Percentiles rank a stretch among this genome's conserved stretches.
Evolutionary conservation across 192 early-diverging fungal species (phyloP).

Genomic region (Nowakowskiella sp.): DNA sequence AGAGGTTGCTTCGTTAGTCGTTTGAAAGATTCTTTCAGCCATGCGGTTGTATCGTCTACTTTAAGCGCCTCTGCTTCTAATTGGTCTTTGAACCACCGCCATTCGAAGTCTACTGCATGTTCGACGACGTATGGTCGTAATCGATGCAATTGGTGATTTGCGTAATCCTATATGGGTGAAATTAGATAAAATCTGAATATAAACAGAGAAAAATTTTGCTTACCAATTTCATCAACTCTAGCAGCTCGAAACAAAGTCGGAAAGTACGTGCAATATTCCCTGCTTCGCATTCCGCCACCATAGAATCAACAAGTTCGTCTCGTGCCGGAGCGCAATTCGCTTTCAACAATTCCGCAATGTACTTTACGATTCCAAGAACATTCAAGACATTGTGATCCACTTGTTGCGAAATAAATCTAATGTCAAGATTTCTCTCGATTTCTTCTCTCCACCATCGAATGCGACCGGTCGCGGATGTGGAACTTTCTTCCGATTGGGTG

Average conservation of each 20-base stretch:
- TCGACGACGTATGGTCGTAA: slow-evolving; percentile 61
- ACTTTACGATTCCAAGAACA: slow-evolving; percentile 45
- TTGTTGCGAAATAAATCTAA: slow-evolving; percentile 44
- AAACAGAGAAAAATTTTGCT: neutral
- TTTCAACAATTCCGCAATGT: slow-evolving; percentile 54
- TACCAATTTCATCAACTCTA: slow-evolving; percentile 62
- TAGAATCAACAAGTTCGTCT: slow-evolving; percentile 52
- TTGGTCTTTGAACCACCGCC: slow-evolving; percentile 53
- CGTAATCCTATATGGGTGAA: slow-evolving; percentile 36
- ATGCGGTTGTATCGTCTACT: slow-evolving; percentile 16
- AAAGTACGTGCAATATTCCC: slow-evolving; percentile 60
- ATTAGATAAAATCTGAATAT: neutral
- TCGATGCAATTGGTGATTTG: slow-evolving; percentile 57
- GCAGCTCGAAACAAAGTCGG: slow-evolving; percentile 63
- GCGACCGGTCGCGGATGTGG: too few species aligned
- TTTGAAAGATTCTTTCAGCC: slow-evolving; percentile 12
- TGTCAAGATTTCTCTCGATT: slow-evolving; percentile 39
- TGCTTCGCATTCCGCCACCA: slow-evolving; percentile 43
- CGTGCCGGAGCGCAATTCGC: slow-evolving; percentile 62
- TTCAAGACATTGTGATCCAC: slow-evolving; percentile 61
- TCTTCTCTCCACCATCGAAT: slow-evolving; percentile 29
- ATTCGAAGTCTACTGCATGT: slow-evolving; percentile 59
- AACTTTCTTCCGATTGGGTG: too few species aligned
- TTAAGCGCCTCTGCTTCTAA: slow-evolving; percentile 12
- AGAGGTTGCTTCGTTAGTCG: slow-evolving; percentile 3